These are phyloP conservation scores for Jackrogersella multiformis DNA, from an alignment of 495 filamentous ascomycete genomes.

Conservation along the genomic window DNA sequence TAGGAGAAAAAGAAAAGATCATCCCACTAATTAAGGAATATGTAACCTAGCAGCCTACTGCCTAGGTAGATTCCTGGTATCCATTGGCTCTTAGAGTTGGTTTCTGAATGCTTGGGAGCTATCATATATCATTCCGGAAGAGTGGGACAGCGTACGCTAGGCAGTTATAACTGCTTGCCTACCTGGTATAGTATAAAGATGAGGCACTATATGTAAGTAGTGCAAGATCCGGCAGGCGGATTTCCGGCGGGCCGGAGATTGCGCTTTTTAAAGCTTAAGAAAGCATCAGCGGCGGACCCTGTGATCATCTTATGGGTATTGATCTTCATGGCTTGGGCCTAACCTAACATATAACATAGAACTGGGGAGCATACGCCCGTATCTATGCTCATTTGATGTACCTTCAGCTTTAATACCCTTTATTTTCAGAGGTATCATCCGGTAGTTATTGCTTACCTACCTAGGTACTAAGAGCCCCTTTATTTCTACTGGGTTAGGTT, in stretches of 20 bases:
- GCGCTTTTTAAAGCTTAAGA: too few relatives aligned
- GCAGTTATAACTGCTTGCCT: too few relatives aligned
- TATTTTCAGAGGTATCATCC: neutral
- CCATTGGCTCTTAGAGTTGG: too few relatives aligned
- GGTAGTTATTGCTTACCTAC: too few relatives aligned
- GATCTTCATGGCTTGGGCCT: slow-evolving; percentile 9
- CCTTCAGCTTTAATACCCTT: neutral
- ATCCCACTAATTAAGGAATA: too few relatives aligned
- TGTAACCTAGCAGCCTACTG: too few relatives aligned
- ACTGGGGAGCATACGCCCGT: neutral
- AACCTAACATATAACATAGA: neutral
- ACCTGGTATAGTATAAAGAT: neutral
- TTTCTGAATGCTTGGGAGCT: neutral
- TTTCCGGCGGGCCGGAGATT: neutral
- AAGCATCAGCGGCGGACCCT: slow-evolving; percentile 3
- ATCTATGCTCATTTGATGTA: neutral
- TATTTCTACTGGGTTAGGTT: neutral
- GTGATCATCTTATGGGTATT: neutral
- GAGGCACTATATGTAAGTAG: neutral
- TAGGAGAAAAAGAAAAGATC: too few relatives aligned
- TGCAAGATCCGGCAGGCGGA: slow-evolving; percentile 14
- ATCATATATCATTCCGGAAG: slow-evolving; percentile 25
- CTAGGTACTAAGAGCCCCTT: too few relatives aligned
- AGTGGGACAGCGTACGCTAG: neutral
- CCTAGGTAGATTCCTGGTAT: neutral